Evolutionary conservation across 768 basidiomycete genomes (phyloP), one percentile per base, ranked within the genome.

Genomic region (Dacryopinax primogenitus): DNA sequence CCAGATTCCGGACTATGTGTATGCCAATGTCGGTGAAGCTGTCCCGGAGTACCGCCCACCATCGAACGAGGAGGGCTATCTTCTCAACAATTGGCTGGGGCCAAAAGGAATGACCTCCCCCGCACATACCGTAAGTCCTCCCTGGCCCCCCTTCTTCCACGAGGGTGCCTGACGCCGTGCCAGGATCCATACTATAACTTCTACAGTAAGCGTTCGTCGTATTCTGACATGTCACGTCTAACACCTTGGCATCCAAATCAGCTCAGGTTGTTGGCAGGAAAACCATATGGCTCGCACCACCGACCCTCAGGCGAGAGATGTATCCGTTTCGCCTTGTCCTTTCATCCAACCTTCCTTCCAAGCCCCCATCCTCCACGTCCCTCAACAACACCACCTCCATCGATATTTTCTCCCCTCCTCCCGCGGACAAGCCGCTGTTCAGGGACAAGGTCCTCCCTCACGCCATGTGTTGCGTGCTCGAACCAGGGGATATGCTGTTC

Each of bases 161-260:
- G 1, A 18, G n/a, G 16, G 66, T 47, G 61, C 41, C 65, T 68
- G 39, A 67, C 36, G 16, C 45, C 26, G 34, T 32, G n/a, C 58
- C 66, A 95, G 92, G 95, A 99, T 72, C 94, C 94, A 1, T 96
- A 86, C 75, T 90, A 83, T 77, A 99, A 99, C 73, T 81, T 87
- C 67, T 98, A 90, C 73, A 84, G 92, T 92, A 74, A 68, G 79
- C 70, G 2, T n/a, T n/a, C n/a, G n/a, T 66, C 39, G 34, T 36
- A 41, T 13, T 67, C 66, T 64, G 33, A 36, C 67, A 64, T 62
- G 33, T 66, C 70, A 28, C 63, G 66, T 63, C 61, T 28, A 63
- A 18, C 1, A 6, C 13, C 4, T 15, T 26, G 12, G 62, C 41
- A 6, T 44, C 18, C 36, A 44, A 18, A 44, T 4, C 69, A 93